A percentile compares a stretch with the other conserved stretches of the same genome.
phyloP scores from a whole-genome alignment of 2,329 filamentous ascomycete species.

The Ophiostoma ips region DNA sequence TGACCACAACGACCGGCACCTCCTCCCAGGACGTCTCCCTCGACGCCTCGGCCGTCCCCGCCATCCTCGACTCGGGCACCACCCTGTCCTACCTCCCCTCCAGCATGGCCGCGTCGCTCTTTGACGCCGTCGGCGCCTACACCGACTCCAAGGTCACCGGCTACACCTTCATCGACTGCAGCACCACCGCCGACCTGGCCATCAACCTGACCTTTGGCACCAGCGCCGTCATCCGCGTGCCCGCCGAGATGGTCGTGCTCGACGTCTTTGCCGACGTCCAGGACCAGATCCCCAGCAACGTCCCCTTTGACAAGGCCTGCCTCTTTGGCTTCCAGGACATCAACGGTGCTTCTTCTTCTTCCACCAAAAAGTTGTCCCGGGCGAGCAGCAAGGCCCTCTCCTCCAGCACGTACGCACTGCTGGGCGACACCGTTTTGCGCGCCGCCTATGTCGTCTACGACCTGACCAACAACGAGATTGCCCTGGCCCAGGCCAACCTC shows the following conservation, averaged over 20 bases:
- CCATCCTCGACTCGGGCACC: constrained; percentile 55
- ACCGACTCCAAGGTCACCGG: constrained; percentile 24
- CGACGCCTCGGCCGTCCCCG: constrained; percentile 20
- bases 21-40: constrained; percentile 5
- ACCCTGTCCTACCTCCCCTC: constrained; percentile 51
- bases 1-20: constrained; percentile 13
- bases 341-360: constrained; percentile 11
- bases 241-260: constrained; percentile 26
- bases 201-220: constrained; percentile 22
- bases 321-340: constrained; percentile 40
- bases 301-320: constrained; percentile 31
- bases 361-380: background rate
- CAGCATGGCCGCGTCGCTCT: constrained; percentile 27
- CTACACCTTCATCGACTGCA: constrained; percentile 28
- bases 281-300: constrained; percentile 17
- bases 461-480: constrained; percentile 34
- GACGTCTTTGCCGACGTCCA: constrained; percentile 19
- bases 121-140: constrained; percentile 24
- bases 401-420: constrained; percentile 18
- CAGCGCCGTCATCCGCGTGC: constrained; percentile 17
- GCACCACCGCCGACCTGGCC: constrained; percentile 16
- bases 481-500: constrained; percentile 37
- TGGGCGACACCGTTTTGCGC: constrained; percentile 34
- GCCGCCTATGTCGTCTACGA: constrained; percentile 43
- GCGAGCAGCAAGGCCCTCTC: background rate